A percentile compares a stretch with the other conserved stretches of the same genome.
Conservation (phyloP, 2,329 filamentous ascomycete genomes). For the Trichoderma cornu-damae region DNA sequence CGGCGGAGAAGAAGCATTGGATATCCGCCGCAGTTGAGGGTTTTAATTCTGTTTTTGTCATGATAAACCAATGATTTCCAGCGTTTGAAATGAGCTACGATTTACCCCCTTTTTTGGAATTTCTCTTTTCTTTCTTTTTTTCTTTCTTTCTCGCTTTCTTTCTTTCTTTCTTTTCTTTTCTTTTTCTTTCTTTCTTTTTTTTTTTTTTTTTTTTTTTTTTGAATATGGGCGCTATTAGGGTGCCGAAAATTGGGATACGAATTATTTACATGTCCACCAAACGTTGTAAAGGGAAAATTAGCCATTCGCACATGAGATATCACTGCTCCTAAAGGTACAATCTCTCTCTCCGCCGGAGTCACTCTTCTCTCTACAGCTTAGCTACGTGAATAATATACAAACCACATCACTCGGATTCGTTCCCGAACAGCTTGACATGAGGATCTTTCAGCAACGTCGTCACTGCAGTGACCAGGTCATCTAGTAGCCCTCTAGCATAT, state of each 20-base stretch:
- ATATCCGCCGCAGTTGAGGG: neutral
- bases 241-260: neutral
- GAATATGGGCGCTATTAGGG: neutral
- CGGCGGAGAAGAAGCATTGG: slow-evolving; percentile 4
- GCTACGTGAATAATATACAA: neutral
- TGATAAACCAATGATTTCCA: neutral
- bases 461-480: slow-evolving; percentile 40
- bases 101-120: neutral
- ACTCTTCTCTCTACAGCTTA: neutral
- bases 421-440: slow-evolving; percentile 21
- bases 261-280: neutral
- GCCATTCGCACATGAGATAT: neutral
- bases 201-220: neutral
- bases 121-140: no score
- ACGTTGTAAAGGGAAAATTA: neutral
- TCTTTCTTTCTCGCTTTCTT: no score
- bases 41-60: neutral
- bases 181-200: no score
- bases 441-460: slow-evolving; percentile 17
- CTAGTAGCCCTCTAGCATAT: slow-evolving; percentile 47
- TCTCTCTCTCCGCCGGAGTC: neutral
- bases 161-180: no score
- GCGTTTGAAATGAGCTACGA: neutral
- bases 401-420: neutral
- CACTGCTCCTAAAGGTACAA: neutral